Base-by-base conservation (phyloP, 1,139 yeast genomes). In the Geotrichum candidum region DNA sequence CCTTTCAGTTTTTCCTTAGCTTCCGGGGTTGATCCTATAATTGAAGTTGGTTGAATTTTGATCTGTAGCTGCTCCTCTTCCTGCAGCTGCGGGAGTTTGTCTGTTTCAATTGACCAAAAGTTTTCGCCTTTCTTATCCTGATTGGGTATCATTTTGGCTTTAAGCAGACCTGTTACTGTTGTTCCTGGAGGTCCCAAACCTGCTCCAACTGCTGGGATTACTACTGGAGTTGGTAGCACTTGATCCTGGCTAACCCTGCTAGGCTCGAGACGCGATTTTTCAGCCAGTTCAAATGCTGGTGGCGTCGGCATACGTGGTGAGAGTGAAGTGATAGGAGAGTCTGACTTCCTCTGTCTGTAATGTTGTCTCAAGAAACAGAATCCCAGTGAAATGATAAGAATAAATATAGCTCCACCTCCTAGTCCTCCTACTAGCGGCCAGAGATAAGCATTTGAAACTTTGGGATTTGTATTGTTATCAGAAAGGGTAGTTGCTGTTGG, bases 341-440 rank as follows among this genome's bases (percentile, higher is more conserved):
- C 6, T 27, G 31, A 27, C 31, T 27, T 27, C 31, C 6, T 27
- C 6, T 6, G 31, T 3, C 31, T 3, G 31, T 27, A 27, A 18
- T 18, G 18, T 27, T 27, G 31, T 27, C 31, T 27, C 31, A 3
- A 27, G 31, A 27, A 3, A 27, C 31, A 27, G 31, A 27, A 27
- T 27, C 31, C 31, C 31, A 27, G 6, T 4, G 31, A 27, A 27
- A 27, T 27, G 5, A 50, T 13, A 3, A 50, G 15, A 22, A 50
- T 50, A 3, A 53, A 35, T 13, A 58, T 50, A 23, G 53, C 60
- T 10, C 58, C 58, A 9, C 59, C 59, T 9, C 59, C 53, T 5
- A 59, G 53, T 2, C 62, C 62, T n/a, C 59, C 62, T n/a, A 55
- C 52, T 22, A 59, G 53, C n/a, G 62, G 62, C 6, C 59, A 59